Percentiles rank a stretch among this genome's conserved stretches.
These are phyloP conservation scores for Penicillium polonicum DNA, from an alignment of 2,329 filamentous ascomycete species.

Conservation along the genomic window DNA sequence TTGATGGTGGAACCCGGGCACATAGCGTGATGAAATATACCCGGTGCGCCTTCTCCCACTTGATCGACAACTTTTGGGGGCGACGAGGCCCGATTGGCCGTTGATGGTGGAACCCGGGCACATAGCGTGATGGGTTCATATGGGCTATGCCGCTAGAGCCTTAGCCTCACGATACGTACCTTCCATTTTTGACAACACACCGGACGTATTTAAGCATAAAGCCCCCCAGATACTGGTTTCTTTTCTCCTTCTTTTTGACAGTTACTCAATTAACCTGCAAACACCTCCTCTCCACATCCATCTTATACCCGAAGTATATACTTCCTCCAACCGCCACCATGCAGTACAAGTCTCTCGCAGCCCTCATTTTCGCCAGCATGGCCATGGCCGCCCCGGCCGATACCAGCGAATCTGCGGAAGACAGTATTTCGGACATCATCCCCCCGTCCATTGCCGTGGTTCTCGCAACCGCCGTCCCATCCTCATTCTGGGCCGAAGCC, in stretches of 20 bases:
- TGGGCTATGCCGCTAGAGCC: slow-evolving; percentile 3
- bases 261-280: not conserved
- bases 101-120: not conserved
- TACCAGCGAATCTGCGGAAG: not conserved
- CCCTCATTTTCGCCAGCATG: slow-evolving; percentile 12
- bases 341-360: slow-evolving; percentile 15
- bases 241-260: not conserved
- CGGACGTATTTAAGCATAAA: not conserved
- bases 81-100: slow-evolving; percentile 11
- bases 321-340: slow-evolving; percentile 4
- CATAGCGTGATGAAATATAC: not conserved
- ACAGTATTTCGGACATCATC: not conserved
- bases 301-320: not conserved
- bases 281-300: not conserved
- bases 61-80: slow-evolving; percentile 8
- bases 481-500: slow-evolving; percentile 7
- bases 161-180: not conserved
- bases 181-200: not conserved
- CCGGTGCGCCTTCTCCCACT: not conserved
- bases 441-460: slow-evolving; percentile 9
- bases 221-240: not conserved
- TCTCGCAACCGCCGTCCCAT: slow-evolving; percentile 15
- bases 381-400: slow-evolving; percentile 8
- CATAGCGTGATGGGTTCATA: slow-evolving; percentile 1
- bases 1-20: not conserved